Base-by-base conservation (phyloP, 331 rosid genomes). In the Cydonia oblonga region DNA sequence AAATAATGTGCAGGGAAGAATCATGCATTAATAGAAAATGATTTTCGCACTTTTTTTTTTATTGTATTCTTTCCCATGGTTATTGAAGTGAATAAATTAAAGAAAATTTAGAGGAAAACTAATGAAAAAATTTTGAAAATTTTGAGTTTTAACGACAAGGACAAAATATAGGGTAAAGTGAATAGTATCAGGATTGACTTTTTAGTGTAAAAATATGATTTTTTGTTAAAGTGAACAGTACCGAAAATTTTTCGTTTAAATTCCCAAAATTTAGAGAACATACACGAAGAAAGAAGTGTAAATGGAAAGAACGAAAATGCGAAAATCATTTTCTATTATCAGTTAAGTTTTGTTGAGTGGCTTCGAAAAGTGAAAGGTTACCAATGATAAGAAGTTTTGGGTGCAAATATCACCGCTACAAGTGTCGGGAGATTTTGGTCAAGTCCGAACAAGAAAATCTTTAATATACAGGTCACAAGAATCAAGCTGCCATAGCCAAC, bases 381-480 rank as follows among this genome's bases (percentile, higher is more conserved):
- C 5, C 2, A 49, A 49, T 49, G 54, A 49, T 49, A 49, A 42
- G 49, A 42, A 16, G 54, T 49, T 49, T 49, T 6, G 54, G 6
- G 54, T 6, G 9, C 9, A 3, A 49, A 16, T 49, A 49, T 49
- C 54, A 3, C 54, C n/a, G n/a, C n/a, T n/a, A n/a, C 24, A 53
- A 40, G 16, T 49, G 42, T 35, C 9, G 0, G 9, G 42, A 35
- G 9, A 35, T 12, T 16, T 29, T 38, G 13, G 60, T 51, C 68
- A 22, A 24, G 32, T 64, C 66, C 49, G 33, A 52, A 23, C 30
- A 52, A 54, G n/a, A 46, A 68, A 79, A 64, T 63, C 64, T 75
- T 25, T 51, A 68, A 58, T 74, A 62, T 71, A 70, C 23, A 78
- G 70, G 82, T 90, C 88, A 90, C 91, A 70, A 9, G 89, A 76